phyloP scores from a whole-genome alignment of 768 basidiomycete genomes.

The Leucocoprinus birnbaumii region DNA sequence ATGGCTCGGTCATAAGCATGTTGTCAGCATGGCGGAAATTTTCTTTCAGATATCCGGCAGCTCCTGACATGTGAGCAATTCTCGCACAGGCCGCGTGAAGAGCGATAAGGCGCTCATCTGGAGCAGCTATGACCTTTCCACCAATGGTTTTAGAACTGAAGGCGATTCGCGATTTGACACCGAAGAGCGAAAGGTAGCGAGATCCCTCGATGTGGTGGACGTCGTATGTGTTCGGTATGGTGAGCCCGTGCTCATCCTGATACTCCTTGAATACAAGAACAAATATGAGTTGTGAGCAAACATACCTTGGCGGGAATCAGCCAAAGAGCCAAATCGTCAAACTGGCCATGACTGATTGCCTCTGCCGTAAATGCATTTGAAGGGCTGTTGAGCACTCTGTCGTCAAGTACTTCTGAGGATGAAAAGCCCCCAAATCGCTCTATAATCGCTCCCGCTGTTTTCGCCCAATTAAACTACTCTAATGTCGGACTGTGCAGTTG shows the following conservation, averaged over 20 bases:
- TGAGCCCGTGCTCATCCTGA: neutral
- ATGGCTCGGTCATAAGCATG: conserved; percentile 14
- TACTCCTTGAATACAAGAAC: no score
- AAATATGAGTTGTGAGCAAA: no score
- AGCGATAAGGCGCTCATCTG: conserved; percentile 23
- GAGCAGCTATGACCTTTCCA: conserved; percentile 19
- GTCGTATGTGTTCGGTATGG: conserved; percentile 8
- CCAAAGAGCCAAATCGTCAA: conserved; percentile 4
- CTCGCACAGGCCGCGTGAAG: conserved; percentile 30
- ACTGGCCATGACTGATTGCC: neutral
- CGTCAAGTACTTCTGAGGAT: neutral
- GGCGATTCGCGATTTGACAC: neutral
- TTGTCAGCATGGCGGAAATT: conserved; percentile 20
- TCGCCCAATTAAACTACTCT: conserved; percentile 10
- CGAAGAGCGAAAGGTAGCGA: neutral
- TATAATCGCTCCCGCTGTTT: neutral
- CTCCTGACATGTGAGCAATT: conserved; percentile 30
- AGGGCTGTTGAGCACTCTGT: conserved; percentile 6
- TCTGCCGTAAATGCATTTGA: conserved; percentile 6
- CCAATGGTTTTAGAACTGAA: neutral
- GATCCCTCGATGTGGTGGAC: neutral
- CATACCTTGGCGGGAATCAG: conserved; percentile 3
- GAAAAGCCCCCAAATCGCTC: conserved; percentile 6
- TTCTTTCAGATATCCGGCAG: conserved; percentile 22
- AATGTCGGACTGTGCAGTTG: no score